Percentiles rank a stretch among this genome's conserved stretches.
Conservation (phyloP, 139 green algal species). For the Chlamydomonas eustigma region DNA sequence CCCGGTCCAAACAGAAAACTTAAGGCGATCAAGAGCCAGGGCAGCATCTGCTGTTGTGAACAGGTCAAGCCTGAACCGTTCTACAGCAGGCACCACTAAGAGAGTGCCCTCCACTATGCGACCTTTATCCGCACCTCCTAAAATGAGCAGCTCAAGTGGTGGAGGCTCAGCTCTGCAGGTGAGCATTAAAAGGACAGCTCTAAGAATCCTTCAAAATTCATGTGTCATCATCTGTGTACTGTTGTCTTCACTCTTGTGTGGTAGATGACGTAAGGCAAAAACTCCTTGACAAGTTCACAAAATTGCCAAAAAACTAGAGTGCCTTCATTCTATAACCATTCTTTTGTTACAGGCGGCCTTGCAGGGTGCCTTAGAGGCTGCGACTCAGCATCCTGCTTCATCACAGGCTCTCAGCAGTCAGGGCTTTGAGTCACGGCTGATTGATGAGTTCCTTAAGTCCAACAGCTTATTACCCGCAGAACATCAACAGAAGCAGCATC, state of each 20-base stretch:
- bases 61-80: not conserved
- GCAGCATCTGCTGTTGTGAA: not conserved
- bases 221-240: too few species aligned
- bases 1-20: not conserved
- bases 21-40: not conserved
- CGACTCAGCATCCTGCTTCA: not conserved
- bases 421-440: conserved; percentile 3
- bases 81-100: not conserved
- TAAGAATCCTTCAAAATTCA: too few species aligned
- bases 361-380: not conserved
- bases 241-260: too few species aligned
- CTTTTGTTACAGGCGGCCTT: not conserved
- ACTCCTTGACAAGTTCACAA: too few species aligned
- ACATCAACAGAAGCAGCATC: not conserved
- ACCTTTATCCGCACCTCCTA: not conserved
- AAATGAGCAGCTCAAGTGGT: not conserved
- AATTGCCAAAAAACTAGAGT: too few species aligned
- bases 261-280: too few species aligned
- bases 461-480: not conserved
- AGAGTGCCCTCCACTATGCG: not conserved
- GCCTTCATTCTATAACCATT: too few species aligned
- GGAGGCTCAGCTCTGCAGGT: not conserved
- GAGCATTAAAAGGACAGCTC: too few species aligned
- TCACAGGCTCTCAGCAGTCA: not conserved
- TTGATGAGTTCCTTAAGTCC: conserved; percentile 7